Base-by-base conservation (phyloP, 345 rosid genomes). In the Trapa incisa region DNA sequence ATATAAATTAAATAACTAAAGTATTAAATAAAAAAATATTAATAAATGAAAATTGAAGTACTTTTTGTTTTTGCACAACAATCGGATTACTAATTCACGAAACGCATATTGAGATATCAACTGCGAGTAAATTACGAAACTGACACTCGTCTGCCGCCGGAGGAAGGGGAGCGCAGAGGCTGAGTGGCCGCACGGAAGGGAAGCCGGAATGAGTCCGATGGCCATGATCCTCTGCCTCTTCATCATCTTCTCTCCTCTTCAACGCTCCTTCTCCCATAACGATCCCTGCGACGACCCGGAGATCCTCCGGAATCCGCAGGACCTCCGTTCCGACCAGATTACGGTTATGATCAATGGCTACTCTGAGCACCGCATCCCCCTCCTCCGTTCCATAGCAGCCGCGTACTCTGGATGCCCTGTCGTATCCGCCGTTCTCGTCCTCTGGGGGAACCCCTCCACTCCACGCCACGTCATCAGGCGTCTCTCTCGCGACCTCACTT, bases 281-380 rank as follows among this genome's bases (percentile, higher is more conserved):
- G 41, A 17, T 50, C 67, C 67, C 1, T 64, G 67, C 37, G 58
- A 61, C 52, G 57, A 64, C 47, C 61, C 41, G 22, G 32, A 54
- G 66, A 6, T 62, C 60, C 71, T 29, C 63, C 37, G 45, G 63
- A 37, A 35, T 15, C 62, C 67, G 35, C 54, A 39, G 11, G 35
- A 29, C 38, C 54, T 73, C 32, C 42, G 68, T 1, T 57, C 76
- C 52, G 76, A 73, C 56, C 76, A 68, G 68, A 64, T 68, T 17
- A 73, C 72, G 68, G 76, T 73, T 38, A 68, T 73, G 35, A 64
- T 73, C 56, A 73, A 68, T 32, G 76, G 76, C 56, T 73, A 50
- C 58, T 73, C 72, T 1, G 76, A 73, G 64, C 45, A 50, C 37
- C 76, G 76, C 32, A 68, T 73, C 43, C 76, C 72, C 17, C 72